Conservation (phyloP, 1,284 basidiomycete genomes). For the Tilletia setariae region DNA sequence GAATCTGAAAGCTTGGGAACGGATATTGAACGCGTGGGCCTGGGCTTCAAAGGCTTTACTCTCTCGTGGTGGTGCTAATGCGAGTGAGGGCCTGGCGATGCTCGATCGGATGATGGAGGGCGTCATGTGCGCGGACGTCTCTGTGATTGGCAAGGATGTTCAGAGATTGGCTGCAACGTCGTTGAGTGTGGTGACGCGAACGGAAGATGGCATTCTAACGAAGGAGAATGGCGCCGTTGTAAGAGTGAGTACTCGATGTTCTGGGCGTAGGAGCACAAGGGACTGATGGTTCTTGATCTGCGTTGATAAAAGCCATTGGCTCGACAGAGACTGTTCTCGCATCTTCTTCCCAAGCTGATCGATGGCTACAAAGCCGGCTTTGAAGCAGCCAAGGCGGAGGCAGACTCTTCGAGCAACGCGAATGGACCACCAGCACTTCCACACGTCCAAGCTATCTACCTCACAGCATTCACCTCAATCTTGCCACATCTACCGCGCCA, state of each 20-base stretch:
- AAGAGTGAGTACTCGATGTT: constrained; percentile 13
- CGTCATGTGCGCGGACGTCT: constrained; percentile 29
- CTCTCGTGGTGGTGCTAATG: constrained; percentile 28
- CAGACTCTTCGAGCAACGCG: not conserved
- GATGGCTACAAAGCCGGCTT: constrained; percentile 58
- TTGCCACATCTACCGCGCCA: constrained; percentile 76
- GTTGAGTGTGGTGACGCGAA: constrained; percentile 26
- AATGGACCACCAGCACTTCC: constrained; percentile 7
- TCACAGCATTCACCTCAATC: constrained; percentile 78
- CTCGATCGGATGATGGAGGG: constrained; percentile 30
- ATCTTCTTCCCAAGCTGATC: constrained; percentile 72
- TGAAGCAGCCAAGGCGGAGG: constrained; percentile 14
- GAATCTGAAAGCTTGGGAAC: not conserved
- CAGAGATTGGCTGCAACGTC: constrained; percentile 23
- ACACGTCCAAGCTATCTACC: constrained; percentile 61
- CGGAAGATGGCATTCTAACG: constrained; percentile 29
- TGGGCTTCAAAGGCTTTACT: constrained; percentile 40
- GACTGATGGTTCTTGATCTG: too few species aligned
- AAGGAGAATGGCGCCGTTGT: constrained; percentile 21
- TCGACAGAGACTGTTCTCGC: constrained; percentile 77
- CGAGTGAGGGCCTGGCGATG: constrained; percentile 27
- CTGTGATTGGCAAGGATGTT: constrained; percentile 10
- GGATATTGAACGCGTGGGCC: constrained; percentile 35
- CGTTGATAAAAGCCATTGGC: constrained; percentile 55
- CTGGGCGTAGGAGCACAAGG: not conserved